Conservation (phyloP, 768 basidiomycete genomes). For the Boletus rubroflammeus region DNA sequence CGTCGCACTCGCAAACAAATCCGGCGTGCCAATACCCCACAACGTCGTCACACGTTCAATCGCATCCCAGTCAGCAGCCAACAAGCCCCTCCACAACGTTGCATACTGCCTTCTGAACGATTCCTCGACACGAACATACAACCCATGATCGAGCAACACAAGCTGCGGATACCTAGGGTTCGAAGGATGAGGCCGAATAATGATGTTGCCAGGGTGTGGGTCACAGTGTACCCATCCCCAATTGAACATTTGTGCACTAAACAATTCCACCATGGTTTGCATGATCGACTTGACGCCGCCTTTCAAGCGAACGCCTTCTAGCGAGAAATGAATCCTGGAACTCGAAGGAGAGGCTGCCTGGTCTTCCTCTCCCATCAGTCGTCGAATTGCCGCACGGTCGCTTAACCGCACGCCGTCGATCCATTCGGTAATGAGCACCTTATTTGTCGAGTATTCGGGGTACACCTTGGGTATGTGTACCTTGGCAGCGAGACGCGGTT, state of each 20-base stretch:
- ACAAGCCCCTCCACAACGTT: slow-evolving; percentile 66
- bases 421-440: slow-evolving; percentile 84
- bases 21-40: slow-evolving; percentile 72
- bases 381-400: slow-evolving; percentile 54
- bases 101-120: slow-evolving; percentile 76
- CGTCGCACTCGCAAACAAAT: slow-evolving; percentile 70
- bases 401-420: slow-evolving; percentile 73
- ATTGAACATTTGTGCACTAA: slow-evolving; percentile 85
- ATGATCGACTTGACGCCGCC: slow-evolving; percentile 67
- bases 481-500: slow-evolving; percentile 63
- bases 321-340: not conserved
- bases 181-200: slow-evolving; percentile 49
- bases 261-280: slow-evolving; percentile 84
- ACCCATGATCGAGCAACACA: slow-evolving; percentile 88
- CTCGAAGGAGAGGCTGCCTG: not conserved
- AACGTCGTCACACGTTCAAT: slow-evolving; percentile 48
- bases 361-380: slow-evolving; percentile 53
- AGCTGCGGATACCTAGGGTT: slow-evolving; percentile 46
- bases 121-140: slow-evolving; percentile 73
- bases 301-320: slow-evolving; percentile 37
- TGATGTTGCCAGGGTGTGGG: slow-evolving; percentile 75
- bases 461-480: slow-evolving; percentile 81
- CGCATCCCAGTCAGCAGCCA: slow-evolving; percentile 50
- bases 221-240: slow-evolving; percentile 91
- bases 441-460: slow-evolving; percentile 66